These are phyloP conservation scores for Ustilago cynodontis DNA, from an alignment of 1,284 basidiomycete species.

Conservation along the genomic window DNA sequence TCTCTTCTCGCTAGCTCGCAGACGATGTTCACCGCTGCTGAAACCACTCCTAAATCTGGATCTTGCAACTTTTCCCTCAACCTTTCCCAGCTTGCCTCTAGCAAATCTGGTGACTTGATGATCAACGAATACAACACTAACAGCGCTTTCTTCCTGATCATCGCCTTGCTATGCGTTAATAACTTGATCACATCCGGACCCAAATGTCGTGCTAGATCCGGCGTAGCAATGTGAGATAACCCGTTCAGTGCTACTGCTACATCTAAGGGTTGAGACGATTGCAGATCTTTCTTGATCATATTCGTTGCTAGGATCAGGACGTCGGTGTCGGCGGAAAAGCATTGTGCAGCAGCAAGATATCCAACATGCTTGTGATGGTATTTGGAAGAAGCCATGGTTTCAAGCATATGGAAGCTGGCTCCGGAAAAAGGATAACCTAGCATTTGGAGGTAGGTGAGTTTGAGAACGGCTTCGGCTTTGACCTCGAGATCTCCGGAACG, in stretches of 20 bases:
- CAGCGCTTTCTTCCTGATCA: conserved; percentile 88
- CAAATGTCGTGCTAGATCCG: conserved; percentile 88
- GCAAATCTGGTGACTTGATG: conserved; percentile 57
- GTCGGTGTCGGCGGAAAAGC: conserved; percentile 92
- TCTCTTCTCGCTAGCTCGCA: conserved; percentile 82
- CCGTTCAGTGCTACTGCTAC: conserved; percentile 87
- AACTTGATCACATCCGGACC: conserved; percentile 87
- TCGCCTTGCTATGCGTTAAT: conserved; percentile 87
- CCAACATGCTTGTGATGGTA: conserved; percentile 94
- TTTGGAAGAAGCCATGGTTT: conserved; percentile 94
- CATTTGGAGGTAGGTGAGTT: conserved; percentile 97
- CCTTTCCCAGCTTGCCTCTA: conserved; percentile 70
- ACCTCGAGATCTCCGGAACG: conserved; percentile 95
- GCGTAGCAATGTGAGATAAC: conserved; percentile 86
- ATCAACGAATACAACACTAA: conserved; percentile 77
- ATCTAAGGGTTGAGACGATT: conserved; percentile 79
- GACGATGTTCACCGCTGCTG: conserved; percentile 91
- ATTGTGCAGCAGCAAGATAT: conserved; percentile 92
- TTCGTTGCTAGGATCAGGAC: conserved; percentile 98
- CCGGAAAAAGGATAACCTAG: conserved; percentile 76
- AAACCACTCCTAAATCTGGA: conserved; percentile 78
- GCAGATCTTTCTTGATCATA: conserved; percentile 95
- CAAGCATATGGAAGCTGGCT: conserved; percentile 81
- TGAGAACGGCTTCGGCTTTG: conserved; percentile 93
- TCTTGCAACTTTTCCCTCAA: conserved; percentile 78